Evolutionary conservation across 352 stramenopile species (phyloP).

Genomic region (Globisporangium viniferum): DNA sequence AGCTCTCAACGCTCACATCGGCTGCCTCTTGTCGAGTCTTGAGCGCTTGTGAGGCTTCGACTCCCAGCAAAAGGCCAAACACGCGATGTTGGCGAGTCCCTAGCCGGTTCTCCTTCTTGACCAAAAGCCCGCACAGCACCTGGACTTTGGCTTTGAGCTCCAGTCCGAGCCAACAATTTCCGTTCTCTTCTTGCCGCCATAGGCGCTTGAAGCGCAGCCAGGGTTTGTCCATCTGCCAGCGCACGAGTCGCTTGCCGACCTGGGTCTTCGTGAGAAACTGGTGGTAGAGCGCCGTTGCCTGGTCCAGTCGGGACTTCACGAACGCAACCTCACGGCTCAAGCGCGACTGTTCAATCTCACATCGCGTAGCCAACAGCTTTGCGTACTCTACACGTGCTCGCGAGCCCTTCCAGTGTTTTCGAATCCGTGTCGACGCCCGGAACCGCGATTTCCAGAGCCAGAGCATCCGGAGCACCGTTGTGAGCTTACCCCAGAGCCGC

Average conservation of each 20-base stretch:
- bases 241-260: background rate
- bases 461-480: background rate
- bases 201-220: slow-evolving; percentile 16
- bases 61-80: background rate
- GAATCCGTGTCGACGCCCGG: background rate
- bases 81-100: background rate
- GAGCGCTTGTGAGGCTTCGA: background rate
- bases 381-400: slow-evolving; percentile 3
- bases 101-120: background rate
- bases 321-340: slow-evolving; percentile 8
- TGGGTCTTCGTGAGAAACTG: slow-evolving; percentile 2
- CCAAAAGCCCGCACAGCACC: background rate
- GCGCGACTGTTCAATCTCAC: background rate
- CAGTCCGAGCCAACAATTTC: background rate
- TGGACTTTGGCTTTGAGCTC: slow-evolving; percentile 3
- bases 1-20: background rate
- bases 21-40: background rate
- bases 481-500: slow-evolving; percentile 7
- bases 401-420: slow-evolving; percentile 11
- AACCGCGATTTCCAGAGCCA: slow-evolving; percentile 13
- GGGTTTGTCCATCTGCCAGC: slow-evolving; percentile 17
- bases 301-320: slow-evolving; percentile 1
- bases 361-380: background rate
- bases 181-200: background rate
- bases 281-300: slow-evolving; percentile 1